Evolutionary conservation across 208 protist species (phyloP), one percentile per base, ranked within the genome.

Genomic region (Leishmania turanica): DNA sequence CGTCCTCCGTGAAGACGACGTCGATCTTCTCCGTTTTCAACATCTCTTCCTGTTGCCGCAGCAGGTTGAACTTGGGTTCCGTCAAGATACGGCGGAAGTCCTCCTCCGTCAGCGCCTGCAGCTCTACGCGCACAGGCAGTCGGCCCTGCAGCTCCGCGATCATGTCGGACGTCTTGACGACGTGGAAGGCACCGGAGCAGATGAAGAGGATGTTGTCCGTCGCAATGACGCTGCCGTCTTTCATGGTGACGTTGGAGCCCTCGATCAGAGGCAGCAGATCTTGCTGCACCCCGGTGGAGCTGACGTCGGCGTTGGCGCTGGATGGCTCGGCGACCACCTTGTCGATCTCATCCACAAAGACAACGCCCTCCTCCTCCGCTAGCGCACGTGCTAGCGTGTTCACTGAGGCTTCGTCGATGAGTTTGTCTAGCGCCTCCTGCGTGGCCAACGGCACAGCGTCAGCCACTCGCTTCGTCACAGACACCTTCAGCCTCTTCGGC

Each of bases 301-400:
- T 96, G 27, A 98, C 96, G 84, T 99, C 98, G 31, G 85, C 89
- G 80, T 87, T 91, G 11, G 72, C 78, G 77, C 84, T 89, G 34
- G 84, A 84, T 27, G 84, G 85, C 53, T 97, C 92, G 7, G 87
- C 80, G 19, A 98, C 95, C 24, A 98, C 99, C 91, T 99, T 99
- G 91, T 99, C 99, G 81, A 99, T 99, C 80, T 99, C 99, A 85
- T 99, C 99, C 73, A 99, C 98, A 81, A 99, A 99, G 15, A 99
- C 98, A 66, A 99, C 98, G 53, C 99, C 99, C 77, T 99, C 96
- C 80, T 98, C 87, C 86, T 99, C 97, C 19, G 94, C 89, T 58
- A 98, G 78, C 11, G 89, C 85, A 34, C 91, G 86, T 19, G 96
- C 97, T 27, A 96, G 84, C 40, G 94, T 90, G 79, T 92, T 94